Evolutionary conservation across 345 rosid species (phyloP).

Genomic region (Rubroshorea leprosula): DNA sequence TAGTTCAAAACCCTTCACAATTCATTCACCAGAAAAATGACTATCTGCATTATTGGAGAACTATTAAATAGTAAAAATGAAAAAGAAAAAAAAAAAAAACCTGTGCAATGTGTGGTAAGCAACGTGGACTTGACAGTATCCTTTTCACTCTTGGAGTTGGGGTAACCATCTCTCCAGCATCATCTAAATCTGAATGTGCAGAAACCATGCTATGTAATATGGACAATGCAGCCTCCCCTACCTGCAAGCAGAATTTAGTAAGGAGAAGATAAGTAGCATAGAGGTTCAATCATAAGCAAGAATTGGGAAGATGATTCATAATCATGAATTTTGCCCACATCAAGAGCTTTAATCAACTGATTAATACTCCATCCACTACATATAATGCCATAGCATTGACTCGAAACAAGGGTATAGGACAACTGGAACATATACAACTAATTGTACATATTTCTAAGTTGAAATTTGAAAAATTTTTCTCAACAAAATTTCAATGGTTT

Average conservation of each 20-base stretch:
- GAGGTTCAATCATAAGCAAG: background rate
- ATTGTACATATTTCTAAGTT: background rate
- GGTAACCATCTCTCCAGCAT: constrained; percentile 98
- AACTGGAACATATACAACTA: background rate
- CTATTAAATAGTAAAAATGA: background rate
- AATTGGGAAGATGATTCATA: background rate
- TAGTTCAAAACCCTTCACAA: background rate
- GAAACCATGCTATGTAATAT: constrained; percentile 97
- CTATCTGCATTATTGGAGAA: background rate
- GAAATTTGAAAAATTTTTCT: no score
- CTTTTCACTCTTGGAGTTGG: constrained; percentile 97
- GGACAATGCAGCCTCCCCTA: constrained; percentile 91
- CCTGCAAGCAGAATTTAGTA: constrained; percentile 36
- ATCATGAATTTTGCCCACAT: no score
- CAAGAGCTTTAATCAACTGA: background rate
- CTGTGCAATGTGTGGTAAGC: constrained; percentile 99
- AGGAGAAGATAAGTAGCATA: background rate
- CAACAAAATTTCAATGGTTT: no score
- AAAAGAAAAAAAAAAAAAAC: constrained; percentile 27
- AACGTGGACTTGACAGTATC: constrained; percentile 90
- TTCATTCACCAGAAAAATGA: background rate
- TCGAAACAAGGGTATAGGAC: background rate
- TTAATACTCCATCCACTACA: background rate
- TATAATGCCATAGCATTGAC: no score
- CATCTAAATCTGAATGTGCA: constrained; percentile 98